A percentile compares a stretch with the other conserved stretches of the same genome.
phyloP scores from a whole-genome alignment of 2,329 filamentous ascomycete genomes.

The Verticillium zaregamsianum region DNA sequence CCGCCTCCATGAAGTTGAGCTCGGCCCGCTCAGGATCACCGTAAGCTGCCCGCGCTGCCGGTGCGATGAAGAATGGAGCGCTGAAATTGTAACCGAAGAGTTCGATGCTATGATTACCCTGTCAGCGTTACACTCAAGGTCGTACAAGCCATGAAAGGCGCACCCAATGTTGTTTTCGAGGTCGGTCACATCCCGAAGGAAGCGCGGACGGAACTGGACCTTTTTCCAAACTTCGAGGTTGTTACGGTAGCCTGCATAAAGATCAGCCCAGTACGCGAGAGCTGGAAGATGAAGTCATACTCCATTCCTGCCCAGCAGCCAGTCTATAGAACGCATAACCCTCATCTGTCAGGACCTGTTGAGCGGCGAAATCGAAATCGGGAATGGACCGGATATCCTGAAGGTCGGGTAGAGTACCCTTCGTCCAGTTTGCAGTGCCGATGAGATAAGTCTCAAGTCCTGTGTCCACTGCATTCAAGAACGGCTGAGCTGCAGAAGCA shows the following conservation, averaged over 20 bases:
- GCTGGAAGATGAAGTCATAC: slow-evolving; percentile 16
- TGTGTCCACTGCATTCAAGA: slow-evolving; percentile 30
- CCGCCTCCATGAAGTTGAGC: slow-evolving; percentile 41
- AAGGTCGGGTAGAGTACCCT: slow-evolving; percentile 30
- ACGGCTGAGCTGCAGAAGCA: slow-evolving; percentile 23
- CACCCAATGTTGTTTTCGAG: slow-evolving; percentile 8
- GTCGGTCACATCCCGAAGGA: slow-evolving; percentile 31
- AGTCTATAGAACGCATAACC: slow-evolving; percentile 46
- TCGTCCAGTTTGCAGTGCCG: slow-evolving; percentile 18
- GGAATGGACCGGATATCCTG: slow-evolving; percentile 38
- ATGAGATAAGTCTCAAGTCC: slow-evolving; percentile 23
- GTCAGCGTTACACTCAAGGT: too few species aligned
- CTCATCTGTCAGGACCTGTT: slow-evolving; percentile 33
- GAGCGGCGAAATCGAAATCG: slow-evolving; percentile 46
- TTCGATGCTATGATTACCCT: slow-evolving; percentile 18
- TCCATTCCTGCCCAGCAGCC: slow-evolving; percentile 39
- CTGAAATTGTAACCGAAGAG: slow-evolving; percentile 41
- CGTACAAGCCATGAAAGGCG: too few species aligned
- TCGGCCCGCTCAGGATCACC: slow-evolving; percentile 36
- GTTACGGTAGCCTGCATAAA: slow-evolving; percentile 35
- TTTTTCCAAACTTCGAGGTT: slow-evolving; percentile 45
- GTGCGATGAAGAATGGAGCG: slow-evolving; percentile 45
- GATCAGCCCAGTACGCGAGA: too few species aligned
- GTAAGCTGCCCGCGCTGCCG: slow-evolving; percentile 38
- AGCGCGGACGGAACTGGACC: slow-evolving; percentile 36